Evolutionary conservation across 768 basidiomycete species (phyloP).

Genomic region (Termitomyces sp.): DNA sequence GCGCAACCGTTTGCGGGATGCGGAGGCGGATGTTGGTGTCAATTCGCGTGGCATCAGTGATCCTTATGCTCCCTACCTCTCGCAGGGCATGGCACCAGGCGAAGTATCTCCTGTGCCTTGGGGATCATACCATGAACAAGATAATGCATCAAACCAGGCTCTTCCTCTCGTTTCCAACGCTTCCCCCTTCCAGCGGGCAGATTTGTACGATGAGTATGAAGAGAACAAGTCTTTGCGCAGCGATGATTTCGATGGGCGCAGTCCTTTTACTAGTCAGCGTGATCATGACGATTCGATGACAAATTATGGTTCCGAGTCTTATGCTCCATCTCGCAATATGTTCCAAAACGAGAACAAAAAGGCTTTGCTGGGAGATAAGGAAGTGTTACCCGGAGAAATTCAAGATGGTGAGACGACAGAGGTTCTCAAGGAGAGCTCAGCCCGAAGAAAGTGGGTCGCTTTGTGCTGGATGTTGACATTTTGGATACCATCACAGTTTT

Average conservation of each 20-base stretch:
- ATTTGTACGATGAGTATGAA: slow-evolving; percentile 71
- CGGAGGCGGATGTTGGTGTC: slow-evolving; percentile 67
- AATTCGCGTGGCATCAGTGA: slow-evolving; percentile 53
- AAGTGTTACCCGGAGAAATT: slow-evolving; percentile 78
- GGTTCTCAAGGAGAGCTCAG: slow-evolving; percentile 75
- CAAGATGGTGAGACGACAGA: slow-evolving; percentile 87
- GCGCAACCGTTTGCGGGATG: slow-evolving; percentile 71
- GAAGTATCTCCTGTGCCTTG: slow-evolving; percentile 24
- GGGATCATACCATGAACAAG: slow-evolving; percentile 48
- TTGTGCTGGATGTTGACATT: slow-evolving; percentile 88
- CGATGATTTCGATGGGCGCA: slow-evolving; percentile 79
- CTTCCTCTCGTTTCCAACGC: slow-evolving; percentile 83
- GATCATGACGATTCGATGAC: slow-evolving; percentile 77
- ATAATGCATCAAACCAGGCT: slow-evolving; percentile 59
- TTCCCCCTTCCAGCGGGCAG: slow-evolving; percentile 76
- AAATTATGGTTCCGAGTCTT: slow-evolving; percentile 87
- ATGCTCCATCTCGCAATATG: slow-evolving; percentile 94
- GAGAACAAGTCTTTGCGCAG: slow-evolving; percentile 68
- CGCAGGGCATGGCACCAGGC: slow-evolving; percentile 41
- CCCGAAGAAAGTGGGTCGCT: slow-evolving; percentile 81
- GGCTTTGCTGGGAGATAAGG: slow-evolving; percentile 64
- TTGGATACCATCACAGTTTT: slow-evolving; percentile 75
- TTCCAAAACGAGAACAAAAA: slow-evolving; percentile 81
- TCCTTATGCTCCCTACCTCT: slow-evolving; percentile 74
- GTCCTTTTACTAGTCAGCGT: slow-evolving; percentile 69